Percentiles rank a stretch among this genome's conserved stretches.
These are phyloP conservation scores for Vanilla planifolia DNA, from an alignment of 106 monocot species.

Conservation along the genomic window DNA sequence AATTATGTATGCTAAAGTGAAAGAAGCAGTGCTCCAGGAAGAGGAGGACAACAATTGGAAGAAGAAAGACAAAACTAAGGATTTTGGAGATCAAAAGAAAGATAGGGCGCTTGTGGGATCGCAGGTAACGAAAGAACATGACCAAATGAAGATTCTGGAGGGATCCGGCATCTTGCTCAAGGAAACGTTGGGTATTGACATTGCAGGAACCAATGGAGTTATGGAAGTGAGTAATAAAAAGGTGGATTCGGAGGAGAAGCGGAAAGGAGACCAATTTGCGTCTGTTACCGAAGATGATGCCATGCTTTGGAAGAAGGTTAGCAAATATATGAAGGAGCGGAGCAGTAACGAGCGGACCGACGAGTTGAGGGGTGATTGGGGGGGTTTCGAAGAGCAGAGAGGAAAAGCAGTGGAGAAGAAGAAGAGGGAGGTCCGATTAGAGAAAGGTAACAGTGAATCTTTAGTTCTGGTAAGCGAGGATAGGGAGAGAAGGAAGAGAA, in stretches of 20 bases:
- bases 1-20: background rate
- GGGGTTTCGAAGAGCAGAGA: background rate
- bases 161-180: background rate
- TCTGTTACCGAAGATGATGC: background rate
- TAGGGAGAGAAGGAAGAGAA: background rate
- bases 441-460: background rate
- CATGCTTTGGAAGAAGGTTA: background rate
- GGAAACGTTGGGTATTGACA: background rate
- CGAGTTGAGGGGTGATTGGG: background rate
- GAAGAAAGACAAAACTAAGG: background rate
- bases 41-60: background rate
- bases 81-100: background rate
- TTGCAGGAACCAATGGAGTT: background rate
- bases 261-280: background rate
- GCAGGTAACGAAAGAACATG: background rate
- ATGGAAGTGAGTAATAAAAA: background rate
- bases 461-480: background rate
- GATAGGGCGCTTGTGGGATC: background rate
- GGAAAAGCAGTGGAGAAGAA: background rate
- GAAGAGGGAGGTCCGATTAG: background rate
- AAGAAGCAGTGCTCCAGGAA: background rate
- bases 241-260: constrained; percentile 3
- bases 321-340: background rate
- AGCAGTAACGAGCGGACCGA: background rate
- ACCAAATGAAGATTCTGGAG: background rate